Evolutionary conservation across 441 rosid genomes (phyloP).

Genomic region (Theobroma grandiflorum): DNA sequence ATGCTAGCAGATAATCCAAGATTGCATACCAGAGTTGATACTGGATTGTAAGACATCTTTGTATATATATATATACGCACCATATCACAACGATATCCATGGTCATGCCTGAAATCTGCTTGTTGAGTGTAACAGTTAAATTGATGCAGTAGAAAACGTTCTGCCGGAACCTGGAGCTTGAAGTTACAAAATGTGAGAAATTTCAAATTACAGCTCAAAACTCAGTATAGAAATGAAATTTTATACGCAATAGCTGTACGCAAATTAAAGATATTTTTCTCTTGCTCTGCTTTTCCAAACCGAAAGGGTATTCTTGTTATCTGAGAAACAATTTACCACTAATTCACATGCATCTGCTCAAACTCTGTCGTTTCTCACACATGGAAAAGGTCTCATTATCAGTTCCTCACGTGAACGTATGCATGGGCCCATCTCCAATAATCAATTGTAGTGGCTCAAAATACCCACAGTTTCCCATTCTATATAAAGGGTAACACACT

Average conservation of each 20-base stretch:
- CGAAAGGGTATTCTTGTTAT: conserved; percentile 38
- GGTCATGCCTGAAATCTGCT: conserved; percentile 3
- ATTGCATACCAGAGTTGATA: background rate
- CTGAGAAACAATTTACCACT: conserved; percentile 2
- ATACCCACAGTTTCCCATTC: conserved; percentile 16
- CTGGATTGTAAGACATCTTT: background rate
- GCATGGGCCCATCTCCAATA: background rate
- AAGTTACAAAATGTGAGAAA: background rate
- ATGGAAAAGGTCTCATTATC: background rate
- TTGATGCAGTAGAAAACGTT: background rate
- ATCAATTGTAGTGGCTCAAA: conserved; percentile 18
- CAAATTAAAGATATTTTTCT: background rate
- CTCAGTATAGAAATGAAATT: background rate
- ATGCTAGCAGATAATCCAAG: background rate
- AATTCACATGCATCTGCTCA: conserved; percentile 30
- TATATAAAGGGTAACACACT: conserved; percentile 32
- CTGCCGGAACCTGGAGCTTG: background rate
- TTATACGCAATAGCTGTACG: background rate
- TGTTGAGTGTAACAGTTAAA: background rate
- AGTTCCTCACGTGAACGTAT: background rate
- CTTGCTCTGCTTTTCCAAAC: background rate
- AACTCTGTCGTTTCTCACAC: conserved; percentile 2
- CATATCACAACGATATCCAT: too few relatives aligned
- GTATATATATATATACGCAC: background rate
- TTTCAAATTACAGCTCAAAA: background rate